Evolutionary conservation across 352 stramenopile genomes (phyloP), one percentile per base, ranked within the genome.

Genomic region (Globisporangium takayamanum): DNA sequence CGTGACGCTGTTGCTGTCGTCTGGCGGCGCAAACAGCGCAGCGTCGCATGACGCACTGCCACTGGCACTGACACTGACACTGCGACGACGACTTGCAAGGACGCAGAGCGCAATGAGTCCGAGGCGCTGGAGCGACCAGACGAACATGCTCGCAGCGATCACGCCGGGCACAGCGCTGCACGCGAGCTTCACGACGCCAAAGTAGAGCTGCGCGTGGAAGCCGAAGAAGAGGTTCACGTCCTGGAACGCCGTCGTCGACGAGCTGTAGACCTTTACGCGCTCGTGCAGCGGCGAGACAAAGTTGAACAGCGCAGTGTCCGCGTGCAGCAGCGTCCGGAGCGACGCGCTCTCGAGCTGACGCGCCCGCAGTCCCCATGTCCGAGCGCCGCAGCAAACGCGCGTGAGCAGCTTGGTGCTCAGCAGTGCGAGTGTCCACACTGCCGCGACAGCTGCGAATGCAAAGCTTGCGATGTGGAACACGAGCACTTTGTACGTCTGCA

Each of bases 281-380:
- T 90, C 77, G 4, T 67, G 51, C 0, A 28, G 54, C 8, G 74
- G 72, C 18, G 70, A 70, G n/a, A 88, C 64, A 20, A 76, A 80
- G 65, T 90, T 90, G 66, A 84, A 84, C 7, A 90, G 72, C 20
- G 47, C 53, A 18, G 74, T 74, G 53, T 90, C 80, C 2, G 59
- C 25, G 33, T 67, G 54, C 42, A 88, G 59, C 41, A 87, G 63
- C 45, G 48, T 48, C 14, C 62, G 66, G 22, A 90, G 58, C 55
- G 63, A 64, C 36, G 47, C 54, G 26, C 45, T 71, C 39, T 79
- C 74, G 28, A 66, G n/a, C 26, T 59, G 64, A 1, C 59, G 67
- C 6, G 22, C 41, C 58, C 57, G 37, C 16, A n/a, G 53, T 41
- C 62, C 26, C 2, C 33, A 39, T 6, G 33, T 6, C 6, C 8